These are phyloP conservation scores for Boletus huronensis DNA, from an alignment of 768 basidiomycete genomes.

Conservation along the genomic window DNA sequence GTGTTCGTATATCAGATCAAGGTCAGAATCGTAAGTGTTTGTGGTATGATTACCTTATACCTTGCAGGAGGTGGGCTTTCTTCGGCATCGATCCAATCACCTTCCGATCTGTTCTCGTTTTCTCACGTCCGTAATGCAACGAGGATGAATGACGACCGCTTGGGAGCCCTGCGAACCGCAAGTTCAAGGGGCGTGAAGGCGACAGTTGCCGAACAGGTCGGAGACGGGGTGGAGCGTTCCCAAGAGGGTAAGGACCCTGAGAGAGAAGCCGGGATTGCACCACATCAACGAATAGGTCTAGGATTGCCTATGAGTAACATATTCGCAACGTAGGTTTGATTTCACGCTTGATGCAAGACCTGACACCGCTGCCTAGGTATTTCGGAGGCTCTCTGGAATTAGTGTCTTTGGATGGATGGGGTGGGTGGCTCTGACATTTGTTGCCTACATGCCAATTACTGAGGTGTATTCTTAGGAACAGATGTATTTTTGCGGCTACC, in stretches of 20 bases:
- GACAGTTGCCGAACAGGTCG: conserved; percentile 78
- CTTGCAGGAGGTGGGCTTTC: conserved; percentile 67
- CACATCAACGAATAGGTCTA: conserved; percentile 70
- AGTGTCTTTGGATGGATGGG: conserved; percentile 80
- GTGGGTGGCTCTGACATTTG: conserved; percentile 40
- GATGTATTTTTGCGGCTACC: conserved; percentile 81
- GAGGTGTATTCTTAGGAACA: conserved; percentile 49
- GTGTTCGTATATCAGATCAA: conserved; percentile 88
- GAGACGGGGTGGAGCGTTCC: conserved; percentile 24
- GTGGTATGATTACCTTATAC: conserved; percentile 2
- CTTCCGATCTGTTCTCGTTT: conserved; percentile 85
- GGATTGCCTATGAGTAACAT: conserved; percentile 90
- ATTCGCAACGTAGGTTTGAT: conserved; percentile 63
- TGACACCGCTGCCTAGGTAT: conserved; percentile 45
- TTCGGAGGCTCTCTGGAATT: conserved; percentile 80
- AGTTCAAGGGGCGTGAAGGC: conserved; percentile 65
- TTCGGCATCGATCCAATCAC: conserved; percentile 49
- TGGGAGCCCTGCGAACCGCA: conserved; percentile 64
- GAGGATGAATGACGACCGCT: conserved; percentile 60
- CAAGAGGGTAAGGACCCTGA: conserved; percentile 36
- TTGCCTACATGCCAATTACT: not conserved
- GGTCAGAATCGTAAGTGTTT: conserved; percentile 41
- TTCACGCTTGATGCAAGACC: not conserved
- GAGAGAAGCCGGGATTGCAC: conserved; percentile 42
- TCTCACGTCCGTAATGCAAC: conserved; percentile 78